Evolutionary conservation across 2,329 filamentous ascomycete species (phyloP), one percentile per base, ranked within the genome.

Genomic region (Sarocladiaceae sp.): DNA sequence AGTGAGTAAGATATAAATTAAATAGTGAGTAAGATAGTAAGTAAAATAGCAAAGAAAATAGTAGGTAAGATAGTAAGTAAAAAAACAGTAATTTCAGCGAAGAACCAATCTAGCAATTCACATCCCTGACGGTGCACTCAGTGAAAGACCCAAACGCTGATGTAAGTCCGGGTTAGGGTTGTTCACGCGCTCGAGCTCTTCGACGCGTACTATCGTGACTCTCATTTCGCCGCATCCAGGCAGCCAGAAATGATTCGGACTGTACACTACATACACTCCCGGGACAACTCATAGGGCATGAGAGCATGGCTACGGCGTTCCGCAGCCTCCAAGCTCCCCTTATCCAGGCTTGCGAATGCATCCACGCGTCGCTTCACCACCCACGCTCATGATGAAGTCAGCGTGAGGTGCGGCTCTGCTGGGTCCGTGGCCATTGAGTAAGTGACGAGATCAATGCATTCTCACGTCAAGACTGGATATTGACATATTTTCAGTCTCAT

Each of bases 381-480:
- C 13, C 53, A 53, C 37, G 31, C 31, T 8, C 40, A 53, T 54
- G 67, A 77, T 52, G 70, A 74, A 48, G 63, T 82, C 50, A 61
- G 64, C 2, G 70, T 82, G 10, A 66, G 63, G 33, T 77, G 72
- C 52, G 76, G 74, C 50, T 80, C 75, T 2, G 71, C 75, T 2
- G 78, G 79, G 20, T 60, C 65, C 57, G 71, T 82, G 36, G 70
- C 66, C 12, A 66, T 83, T 50, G 78, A 79, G 79, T 82, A 61
- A 56, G 75, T 61, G 28, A 17, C 13, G 20, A 20, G 23, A 23
- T n/a, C 22, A 10, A 13, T 20, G 31, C 29, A 18, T 46, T 33
- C 12, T n/a, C 2, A 7, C 26, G 4, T 17, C 11, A 13, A 51
- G n/a, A 35, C 63, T 65, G 18, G 66, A 20, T 29, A 20, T 55